A percentile compares a stretch with the other conserved stretches of the same genome.
Conservation (phyloP, 352 stramenopile species). For the Phytopythium montanum region DNA sequence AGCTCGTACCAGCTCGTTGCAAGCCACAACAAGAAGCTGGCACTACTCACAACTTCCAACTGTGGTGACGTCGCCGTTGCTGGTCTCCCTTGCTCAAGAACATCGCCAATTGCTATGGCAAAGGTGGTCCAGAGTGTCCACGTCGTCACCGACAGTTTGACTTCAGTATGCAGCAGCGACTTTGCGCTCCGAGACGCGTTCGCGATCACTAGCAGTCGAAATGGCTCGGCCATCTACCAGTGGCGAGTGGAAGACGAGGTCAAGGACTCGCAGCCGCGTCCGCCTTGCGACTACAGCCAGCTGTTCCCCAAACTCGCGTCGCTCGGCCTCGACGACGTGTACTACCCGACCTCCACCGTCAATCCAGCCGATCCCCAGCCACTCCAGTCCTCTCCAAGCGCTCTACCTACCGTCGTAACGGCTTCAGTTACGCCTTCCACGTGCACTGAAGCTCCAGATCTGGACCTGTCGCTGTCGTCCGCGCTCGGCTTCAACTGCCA, state of each 20-base stretch:
- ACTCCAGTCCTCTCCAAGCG: neutral
- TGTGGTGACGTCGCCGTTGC: conserved; percentile 1
- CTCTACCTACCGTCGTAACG: neutral
- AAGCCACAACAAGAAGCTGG: conserved; percentile 5
- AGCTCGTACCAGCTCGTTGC: conserved; percentile 18
- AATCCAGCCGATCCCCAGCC: neutral
- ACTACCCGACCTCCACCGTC: conserved; percentile 19
- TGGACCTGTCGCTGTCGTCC: conserved; percentile 46
- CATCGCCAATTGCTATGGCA: neutral
- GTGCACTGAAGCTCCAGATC: conserved; percentile 45
- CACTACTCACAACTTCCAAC: neutral
- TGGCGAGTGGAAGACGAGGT: conserved; percentile 58
- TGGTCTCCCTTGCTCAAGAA: neutral
- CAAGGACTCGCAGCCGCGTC: conserved; percentile 36
- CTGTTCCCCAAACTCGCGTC: conserved; percentile 18
- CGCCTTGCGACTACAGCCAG: conserved; percentile 13
- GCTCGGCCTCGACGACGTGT: conserved; percentile 37
- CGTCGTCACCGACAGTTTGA: neutral
- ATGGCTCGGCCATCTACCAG: conserved; percentile 56
- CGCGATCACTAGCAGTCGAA: conserved; percentile 40
- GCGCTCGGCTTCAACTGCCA: conserved; percentile 52
- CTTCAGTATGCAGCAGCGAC: conserved; percentile 11
- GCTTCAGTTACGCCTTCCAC: neutral
- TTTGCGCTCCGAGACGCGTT: conserved; percentile 69
- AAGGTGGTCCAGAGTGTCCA: conserved; percentile 3